These are phyloP conservation scores for Colletotrichum neosansevieriae DNA, from an alignment of 2,329 filamentous ascomycete genomes.

Conservation along the genomic window DNA sequence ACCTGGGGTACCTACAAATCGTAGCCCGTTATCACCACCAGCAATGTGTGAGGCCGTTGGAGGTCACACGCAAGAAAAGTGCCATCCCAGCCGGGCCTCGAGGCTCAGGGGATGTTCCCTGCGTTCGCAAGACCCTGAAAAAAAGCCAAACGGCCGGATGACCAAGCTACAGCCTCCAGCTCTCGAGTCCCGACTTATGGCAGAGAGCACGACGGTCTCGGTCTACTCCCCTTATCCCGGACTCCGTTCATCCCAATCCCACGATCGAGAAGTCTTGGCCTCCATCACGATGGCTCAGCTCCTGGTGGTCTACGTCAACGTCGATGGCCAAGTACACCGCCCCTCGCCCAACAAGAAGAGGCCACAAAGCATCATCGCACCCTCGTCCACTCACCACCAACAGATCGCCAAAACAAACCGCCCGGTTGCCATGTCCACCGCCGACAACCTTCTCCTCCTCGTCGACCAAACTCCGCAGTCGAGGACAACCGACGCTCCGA, in stretches of 20 bases:
- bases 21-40: conserved; percentile 1
- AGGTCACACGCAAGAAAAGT: not conserved
- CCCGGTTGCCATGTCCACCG: conserved; percentile 31
- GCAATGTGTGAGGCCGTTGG: conserved; percentile 7
- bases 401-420: conserved; percentile 40
- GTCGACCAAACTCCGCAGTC: conserved; percentile 10
- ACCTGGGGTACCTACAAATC: not conserved
- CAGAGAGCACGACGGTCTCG: not conserved
- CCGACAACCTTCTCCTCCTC: conserved; percentile 2
- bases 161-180: conserved; percentile 31
- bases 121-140: conserved; percentile 32
- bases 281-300: not conserved
- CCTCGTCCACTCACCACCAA: conserved; percentile 16
- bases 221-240: conserved; percentile 11
- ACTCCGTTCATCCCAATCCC: conserved; percentile 5
- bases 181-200: conserved; percentile 11
- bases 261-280: conserved; percentile 3
- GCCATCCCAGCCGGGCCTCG: conserved; percentile 12
- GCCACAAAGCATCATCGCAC: conserved; percentile 27
- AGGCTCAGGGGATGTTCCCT: conserved; percentile 34
- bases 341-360: conserved; percentile 21
- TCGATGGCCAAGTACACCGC: not conserved
- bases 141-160: conserved; percentile 13
- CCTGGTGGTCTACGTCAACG: not conserved
- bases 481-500: conserved; percentile 43